Base-by-base conservation (phyloP, 2,329 filamentous ascomycete genomes). In the Epichloe baconii region DNA sequence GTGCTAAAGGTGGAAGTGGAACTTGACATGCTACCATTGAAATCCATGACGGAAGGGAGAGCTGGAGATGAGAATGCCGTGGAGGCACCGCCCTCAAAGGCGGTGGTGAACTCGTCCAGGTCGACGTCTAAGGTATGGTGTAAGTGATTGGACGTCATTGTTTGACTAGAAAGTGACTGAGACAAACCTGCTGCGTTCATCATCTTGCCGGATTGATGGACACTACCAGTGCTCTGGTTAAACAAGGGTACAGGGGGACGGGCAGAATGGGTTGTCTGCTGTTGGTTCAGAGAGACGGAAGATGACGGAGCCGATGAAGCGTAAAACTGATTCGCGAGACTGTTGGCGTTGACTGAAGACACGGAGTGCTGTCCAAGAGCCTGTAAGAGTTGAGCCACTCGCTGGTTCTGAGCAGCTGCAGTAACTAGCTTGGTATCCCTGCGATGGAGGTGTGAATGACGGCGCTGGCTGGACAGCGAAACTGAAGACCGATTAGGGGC, bases 221-320 rank as follows among this genome's bases (percentile, higher is more conserved):
- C 68, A 65, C 68, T 79, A 67, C 74, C 72, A 57, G 71, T 73
- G 62, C 72, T 77, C 67, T 82, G 79, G 54, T 78, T 68, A 66
- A 89, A 88, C 59, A 86, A 71, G 55, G 85, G 85, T 59, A 88
- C 84, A 62, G 83, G 84, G 85, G 85, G 85, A 62, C 82, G 77
- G 62, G 70, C 66, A 57, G 68, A 64, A 63, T 68, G 72, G 54
- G 69, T 71, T 65, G 19, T 49, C 21, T 50, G 49, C 43, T 76
- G 74, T 62, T 75, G 72, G 57, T 77, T 78, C 66, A 81, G 70
- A 62, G 75, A 71, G 65, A 73, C 71, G 51, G 78, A 73, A 55
- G 82, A 82, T 57, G 76, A 74, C 55, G 81, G 76, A 58, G 79
- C 78, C 66, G 82, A 80, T 61, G 82, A 80, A 64, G 82, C 77